Evolutionary conservation across 208 protist species (phyloP), one percentile per base, ranked within the genome.

Genomic region (Wallacemonas sp.): DNA sequence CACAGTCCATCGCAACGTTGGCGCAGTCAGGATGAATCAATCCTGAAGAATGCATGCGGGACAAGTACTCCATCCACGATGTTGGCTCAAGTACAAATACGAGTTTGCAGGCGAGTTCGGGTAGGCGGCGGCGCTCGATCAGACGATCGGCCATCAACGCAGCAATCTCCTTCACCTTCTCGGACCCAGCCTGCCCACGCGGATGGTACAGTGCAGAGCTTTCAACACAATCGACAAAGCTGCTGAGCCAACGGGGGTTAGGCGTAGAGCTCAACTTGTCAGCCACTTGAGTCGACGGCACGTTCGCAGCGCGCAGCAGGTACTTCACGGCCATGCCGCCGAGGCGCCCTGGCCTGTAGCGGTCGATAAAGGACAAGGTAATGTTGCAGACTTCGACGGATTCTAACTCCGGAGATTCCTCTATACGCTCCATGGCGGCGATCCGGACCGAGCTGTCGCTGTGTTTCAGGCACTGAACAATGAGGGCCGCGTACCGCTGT

Each of bases 401-500:
- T 19, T 48, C 42, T 5, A 48, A 19, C 17, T 22, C 4, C 5
- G 42, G 42, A n/a, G 5, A n/a, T 4, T 22, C 42, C 17, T 5
- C 42, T 9, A 48, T 5, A 19, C 42, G 42, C 42, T 48, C 19
- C 42, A 48, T 37, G 9, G 32, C 29, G 37, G 26, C 53, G 46
- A 27, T 54, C n/a, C 1, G 33, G 46, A n/a, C 26, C 46, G 46
- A 34, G 46, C 26, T 13, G 27, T 54, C 21, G 19, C 27, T n/a
- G 26, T 54, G 24, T 9, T 13, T 33, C n/a, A 34, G 46, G 46
- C 24, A 21, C 4, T 33, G 30, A 15, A 76, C 32, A 3, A 76
- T 39, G 3, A 76, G 64, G 1, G 9, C 13, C 22, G 52, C 52
- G 33, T 76, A 76, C 26, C 59, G 54, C 3, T 6, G 1, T 26